Evolutionary conservation across 1,284 basidiomycete genomes (phyloP), one percentile per base, ranked within the genome.

Genomic region (Thecaphora frezii): DNA sequence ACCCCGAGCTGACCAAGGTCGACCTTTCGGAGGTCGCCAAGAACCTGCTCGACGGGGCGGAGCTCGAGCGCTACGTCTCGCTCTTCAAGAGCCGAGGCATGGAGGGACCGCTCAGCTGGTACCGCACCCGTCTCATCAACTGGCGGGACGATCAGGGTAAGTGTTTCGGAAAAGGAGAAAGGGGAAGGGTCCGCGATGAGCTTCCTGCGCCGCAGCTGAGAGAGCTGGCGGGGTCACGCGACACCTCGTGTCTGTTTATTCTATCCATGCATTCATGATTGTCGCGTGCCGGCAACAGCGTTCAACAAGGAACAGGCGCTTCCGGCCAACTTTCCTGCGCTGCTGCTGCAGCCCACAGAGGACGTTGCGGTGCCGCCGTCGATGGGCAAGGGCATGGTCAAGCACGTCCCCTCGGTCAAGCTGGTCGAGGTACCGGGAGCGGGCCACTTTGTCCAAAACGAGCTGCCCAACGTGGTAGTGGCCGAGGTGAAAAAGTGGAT

Each of bases 61-160:
- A 58, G 33, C 50, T 67, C 7, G 52, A 66, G 14, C 38, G 48
- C 19, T 65, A 69, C 51, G 46, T 65, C 21, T 26, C 39, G 45
- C 33, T 53, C 43, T 67, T 69, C 47, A 54, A 53, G 26, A 71
- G 67, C 23, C 50, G 67, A 13, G 56, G 59, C 5, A 73, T 73
- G 68, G 69, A 73, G 24, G 71, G 71, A 5, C 67, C 70, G 14
- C 45, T 73, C 1, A 73, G 66, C 54, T 73, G 71, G 71, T 73
- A 73, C 41, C 50, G 71, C 13, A 69, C 66, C 23, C 47, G 69
- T 19, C 48, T 56, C 41, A 60, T 73, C 59, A 73, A 73, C 42
- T 67, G 51, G 48, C 42, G 65, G 25, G 69, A 71, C 28, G 68
- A 71, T 21, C 52, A 58, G 22, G 45, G 53, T 55, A 22, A 37